Base-by-base conservation (phyloP, 306 rosid species). In the Corylus avellana region DNA sequence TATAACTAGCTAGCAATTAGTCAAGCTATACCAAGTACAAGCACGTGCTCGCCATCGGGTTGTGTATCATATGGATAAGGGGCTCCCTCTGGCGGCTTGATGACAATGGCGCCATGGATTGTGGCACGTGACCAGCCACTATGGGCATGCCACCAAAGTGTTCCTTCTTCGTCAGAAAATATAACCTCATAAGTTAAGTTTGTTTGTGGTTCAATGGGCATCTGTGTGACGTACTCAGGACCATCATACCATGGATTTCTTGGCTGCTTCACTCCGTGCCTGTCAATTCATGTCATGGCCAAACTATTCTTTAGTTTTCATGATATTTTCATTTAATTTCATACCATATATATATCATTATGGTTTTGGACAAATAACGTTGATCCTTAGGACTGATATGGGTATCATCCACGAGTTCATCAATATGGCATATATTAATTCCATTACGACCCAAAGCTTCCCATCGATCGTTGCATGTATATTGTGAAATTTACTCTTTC, bases 81-180 rank as follows among this genome's bases (percentile, higher is more conserved):
- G 2, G 35, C 25, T 32, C 59, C 59, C 0, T 1, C 0, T 0
- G 74, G 13, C 2, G 85, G 88, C 22, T 29, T 66, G 13, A 85
- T 54, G 4, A 82, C 71, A 49, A 82, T 79, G 3, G 83, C 66
- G 0, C 86, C 88, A 1, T 85, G 85, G 12, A 85, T 81, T 3
- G 88, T 82, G 75, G 86, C 86, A 0, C 88, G 83, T 2, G 80
- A 4, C 88, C 86, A 85, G 7, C 73, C 83, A 10, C 86, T 82
- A 27, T 85, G 88, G 10, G 88, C 86, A 46, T 85, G 88, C 88
- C 88, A 85, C 88, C 88, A 85, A 5, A 85, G 22, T 4, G 88
- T 85, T 32, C 88, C 84, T 82, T 82, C 88, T 78, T 85, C 85
- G 1, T 22, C 35, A 0, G 85, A 74, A 58, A 85, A 85, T 3